These are phyloP conservation scores for Pyrenopolyporus hunteri DNA, from an alignment of 495 filamentous ascomycete genomes.

Conservation along the genomic window DNA sequence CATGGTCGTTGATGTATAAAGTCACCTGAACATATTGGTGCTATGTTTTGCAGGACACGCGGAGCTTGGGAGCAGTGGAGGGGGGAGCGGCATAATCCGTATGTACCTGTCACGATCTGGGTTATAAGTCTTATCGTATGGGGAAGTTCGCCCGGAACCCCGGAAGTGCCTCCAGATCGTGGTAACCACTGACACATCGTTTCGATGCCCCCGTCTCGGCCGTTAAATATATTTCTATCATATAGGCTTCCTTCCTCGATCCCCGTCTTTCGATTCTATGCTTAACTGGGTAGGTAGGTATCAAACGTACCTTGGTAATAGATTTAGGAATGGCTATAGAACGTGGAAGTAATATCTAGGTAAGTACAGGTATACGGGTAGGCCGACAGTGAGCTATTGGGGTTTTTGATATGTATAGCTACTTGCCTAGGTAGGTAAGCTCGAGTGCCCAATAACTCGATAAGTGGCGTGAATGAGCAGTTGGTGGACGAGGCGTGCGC, in stretches of 20 bases:
- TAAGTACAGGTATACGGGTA: too few species aligned
- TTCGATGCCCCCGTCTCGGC: neutral
- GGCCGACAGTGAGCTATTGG: too few species aligned
- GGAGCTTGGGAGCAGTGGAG: neutral
- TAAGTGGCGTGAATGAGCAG: too few species aligned
- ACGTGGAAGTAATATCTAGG: too few species aligned
- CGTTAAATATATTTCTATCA: neutral
- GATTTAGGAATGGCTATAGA: too few species aligned
- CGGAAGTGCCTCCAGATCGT: neutral
- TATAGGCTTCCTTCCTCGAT: neutral
- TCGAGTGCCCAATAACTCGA: too few species aligned
- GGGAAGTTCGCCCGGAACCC: neutral
- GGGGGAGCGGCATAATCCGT: neutral
- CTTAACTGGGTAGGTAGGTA: conserved; percentile 1
- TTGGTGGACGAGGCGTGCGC: neutral
- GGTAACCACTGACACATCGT: neutral
- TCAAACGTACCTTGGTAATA: too few species aligned
- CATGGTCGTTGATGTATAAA: too few species aligned
- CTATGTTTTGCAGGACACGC: too few species aligned
- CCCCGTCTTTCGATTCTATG: neutral
- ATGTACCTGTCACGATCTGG: neutral
- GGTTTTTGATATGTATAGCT: too few species aligned
- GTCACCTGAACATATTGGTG: neutral
- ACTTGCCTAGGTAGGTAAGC: too few species aligned
- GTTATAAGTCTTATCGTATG: neutral